Conservation (phyloP, 164 flowering plant species). For the Pachysandra terminalis region DNA sequence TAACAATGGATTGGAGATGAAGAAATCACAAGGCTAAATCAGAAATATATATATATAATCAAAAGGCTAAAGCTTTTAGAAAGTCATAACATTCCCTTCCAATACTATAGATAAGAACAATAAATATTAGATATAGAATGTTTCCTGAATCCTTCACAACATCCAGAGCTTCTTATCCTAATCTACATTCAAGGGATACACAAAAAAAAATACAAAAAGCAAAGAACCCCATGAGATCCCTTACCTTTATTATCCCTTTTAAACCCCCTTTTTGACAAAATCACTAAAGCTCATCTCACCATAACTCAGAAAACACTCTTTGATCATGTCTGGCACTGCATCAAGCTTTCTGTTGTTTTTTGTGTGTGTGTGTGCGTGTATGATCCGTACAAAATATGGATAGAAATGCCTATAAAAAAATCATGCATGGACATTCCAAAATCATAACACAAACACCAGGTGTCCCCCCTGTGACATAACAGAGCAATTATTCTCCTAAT, state of each 20-base stretch:
- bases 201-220: background rate
- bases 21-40: too few species aligned
- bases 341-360: background rate
- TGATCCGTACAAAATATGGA: background rate
- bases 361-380: too few species aligned
- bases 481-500: conserved; percentile 9
- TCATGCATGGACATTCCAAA: background rate
- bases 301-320: background rate
- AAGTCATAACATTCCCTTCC: background rate
- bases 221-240: background rate
- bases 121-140: background rate
- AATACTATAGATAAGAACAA: background rate
- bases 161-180: background rate
- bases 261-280: background rate
- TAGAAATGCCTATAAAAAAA: background rate
- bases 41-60: too few species aligned
- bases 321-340: too few species aligned
- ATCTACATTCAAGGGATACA: background rate
- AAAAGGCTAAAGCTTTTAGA: background rate
- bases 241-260: too few species aligned
- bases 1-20: too few species aligned
- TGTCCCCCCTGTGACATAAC: conserved; percentile 35
- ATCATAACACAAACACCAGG: conserved; percentile 17
- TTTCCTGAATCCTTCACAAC: background rate
- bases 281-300: background rate